These are phyloP conservation scores for Umbelopsis isabellina DNA, from an alignment of 192 early-diverging fungal genomes.

Conservation along the genomic window DNA sequence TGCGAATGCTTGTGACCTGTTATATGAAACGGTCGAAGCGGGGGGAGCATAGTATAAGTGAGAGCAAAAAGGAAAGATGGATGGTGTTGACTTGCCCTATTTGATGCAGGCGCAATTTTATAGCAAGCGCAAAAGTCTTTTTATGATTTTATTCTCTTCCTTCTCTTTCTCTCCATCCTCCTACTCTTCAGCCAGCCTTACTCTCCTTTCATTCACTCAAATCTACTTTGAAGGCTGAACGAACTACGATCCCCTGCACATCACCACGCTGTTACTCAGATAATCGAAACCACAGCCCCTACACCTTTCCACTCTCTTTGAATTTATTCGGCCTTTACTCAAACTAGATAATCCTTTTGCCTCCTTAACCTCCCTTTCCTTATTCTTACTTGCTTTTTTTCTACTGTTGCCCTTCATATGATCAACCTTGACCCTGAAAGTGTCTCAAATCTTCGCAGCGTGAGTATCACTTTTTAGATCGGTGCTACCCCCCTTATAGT, in stretches of 20 bases:
- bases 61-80: not conserved
- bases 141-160: not conserved
- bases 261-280: not conserved
- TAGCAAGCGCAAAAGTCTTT: not conserved
- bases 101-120: conserved; percentile 1
- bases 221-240: conserved; percentile 22
- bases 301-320: not conserved
- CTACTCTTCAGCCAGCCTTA: not conserved
- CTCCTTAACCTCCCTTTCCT: not conserved
- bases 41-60: too few relatives aligned
- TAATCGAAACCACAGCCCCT: not conserved
- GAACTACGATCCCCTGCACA: conserved; percentile 5
- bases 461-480: conserved; percentile 20
- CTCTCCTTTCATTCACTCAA: conserved; percentile 23
- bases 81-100: not conserved
- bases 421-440: conserved; percentile 23
- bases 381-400: conserved; percentile 15
- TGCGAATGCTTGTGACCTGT: too few relatives aligned
- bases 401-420: conserved; percentile 11
- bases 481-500: conserved; percentile 1
- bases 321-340: not conserved
- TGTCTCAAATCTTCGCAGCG: conserved; percentile 18
- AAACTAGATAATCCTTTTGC: conserved; percentile 11
- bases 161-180: conserved; percentile 4
- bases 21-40: too few relatives aligned